These are phyloP conservation scores for Corinectria fuckeliana DNA, from an alignment of 2,329 filamentous ascomycete species.

Conservation along the genomic window DNA sequence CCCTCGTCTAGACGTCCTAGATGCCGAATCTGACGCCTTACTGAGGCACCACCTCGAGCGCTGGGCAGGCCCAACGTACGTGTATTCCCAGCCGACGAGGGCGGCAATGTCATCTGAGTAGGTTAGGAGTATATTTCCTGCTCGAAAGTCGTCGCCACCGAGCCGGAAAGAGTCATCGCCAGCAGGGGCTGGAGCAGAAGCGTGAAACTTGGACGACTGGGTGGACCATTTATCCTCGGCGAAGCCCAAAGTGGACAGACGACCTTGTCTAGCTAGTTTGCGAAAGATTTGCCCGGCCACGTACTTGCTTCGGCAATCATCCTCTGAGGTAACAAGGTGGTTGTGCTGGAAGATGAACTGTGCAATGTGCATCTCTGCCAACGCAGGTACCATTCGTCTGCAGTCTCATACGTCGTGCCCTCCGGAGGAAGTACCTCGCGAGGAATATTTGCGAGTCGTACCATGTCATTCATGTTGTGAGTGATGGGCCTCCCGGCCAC, in stretches of 20 bases:
- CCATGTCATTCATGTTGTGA: constrained; percentile 50
- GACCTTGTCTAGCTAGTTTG: constrained; percentile 38
- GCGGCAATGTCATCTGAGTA: constrained; percentile 31
- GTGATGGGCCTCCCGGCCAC: constrained; percentile 46
- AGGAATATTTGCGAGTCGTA: constrained; percentile 38
- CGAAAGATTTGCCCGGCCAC: constrained; percentile 50
- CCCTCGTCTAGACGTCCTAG: not conserved
- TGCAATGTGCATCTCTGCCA: constrained; percentile 51
- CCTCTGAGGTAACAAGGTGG: constrained; percentile 43
- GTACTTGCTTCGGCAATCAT: constrained; percentile 52
- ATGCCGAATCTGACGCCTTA: not conserved
- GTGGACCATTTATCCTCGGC: constrained; percentile 41
- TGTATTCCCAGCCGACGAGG: constrained; percentile 50
- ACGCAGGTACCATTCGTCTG: constrained; percentile 46
- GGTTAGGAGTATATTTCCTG: constrained; percentile 43
- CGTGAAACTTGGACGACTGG: constrained; percentile 18
- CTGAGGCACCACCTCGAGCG: not conserved
- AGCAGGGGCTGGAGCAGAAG: constrained; percentile 24
- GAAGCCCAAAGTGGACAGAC: constrained; percentile 39
- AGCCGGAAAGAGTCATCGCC: constrained; percentile 35
- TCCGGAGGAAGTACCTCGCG: constrained; percentile 26
- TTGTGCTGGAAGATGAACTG: constrained; percentile 52
- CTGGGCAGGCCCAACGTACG: constrained; percentile 36
- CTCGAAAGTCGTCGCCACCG: constrained; percentile 44
- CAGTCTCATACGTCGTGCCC: constrained; percentile 30